These are phyloP conservation scores for Ustilaginoidea virens DNA, from an alignment of 2,329 filamentous ascomycete species.

Conservation along the genomic window DNA sequence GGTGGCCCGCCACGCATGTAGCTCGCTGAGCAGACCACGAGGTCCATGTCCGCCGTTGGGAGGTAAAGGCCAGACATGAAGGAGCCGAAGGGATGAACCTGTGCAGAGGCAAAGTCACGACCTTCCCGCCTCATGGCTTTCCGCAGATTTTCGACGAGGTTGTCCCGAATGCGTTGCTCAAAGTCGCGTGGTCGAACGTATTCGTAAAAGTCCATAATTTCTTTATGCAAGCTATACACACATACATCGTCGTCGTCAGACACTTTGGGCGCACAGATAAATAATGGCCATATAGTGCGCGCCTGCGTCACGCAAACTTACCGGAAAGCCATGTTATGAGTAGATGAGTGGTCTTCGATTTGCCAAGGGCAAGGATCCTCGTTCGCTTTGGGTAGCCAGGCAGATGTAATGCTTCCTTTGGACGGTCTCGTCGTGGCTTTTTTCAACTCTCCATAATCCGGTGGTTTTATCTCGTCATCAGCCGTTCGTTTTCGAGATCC, in stretches of 20 bases:
- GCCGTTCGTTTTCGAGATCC: slow-evolving; percentile 61
- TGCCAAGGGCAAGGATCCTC: slow-evolving; percentile 49
- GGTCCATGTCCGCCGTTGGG: slow-evolving; percentile 76
- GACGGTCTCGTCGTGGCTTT: slow-evolving; percentile 31
- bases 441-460: slow-evolving; percentile 35
- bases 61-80: slow-evolving; percentile 69
- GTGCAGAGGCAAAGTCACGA: slow-evolving; percentile 39
- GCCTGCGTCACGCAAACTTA: slow-evolving; percentile 19
- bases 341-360: slow-evolving; percentile 35
- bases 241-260: too few species aligned
- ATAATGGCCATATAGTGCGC: background rate
- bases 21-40: slow-evolving; percentile 55
- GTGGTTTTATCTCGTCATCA: slow-evolving; percentile 50
- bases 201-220: slow-evolving; percentile 78
- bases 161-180: slow-evolving; percentile 59
- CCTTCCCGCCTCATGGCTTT: slow-evolving; percentile 35
- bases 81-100: slow-evolving; percentile 73
- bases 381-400: slow-evolving; percentile 32
- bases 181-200: slow-evolving; percentile 65
- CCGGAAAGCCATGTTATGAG: slow-evolving; percentile 39
- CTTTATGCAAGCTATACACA: slow-evolving; percentile 69
- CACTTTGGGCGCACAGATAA: background rate
- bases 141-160: slow-evolving; percentile 56
- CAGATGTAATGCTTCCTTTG: slow-evolving; percentile 32
- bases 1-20: slow-evolving; percentile 39